These are phyloP conservation scores for Phialophora macrospora DNA, from an alignment of 2,329 filamentous ascomycete species.

Conservation along the genomic window DNA sequence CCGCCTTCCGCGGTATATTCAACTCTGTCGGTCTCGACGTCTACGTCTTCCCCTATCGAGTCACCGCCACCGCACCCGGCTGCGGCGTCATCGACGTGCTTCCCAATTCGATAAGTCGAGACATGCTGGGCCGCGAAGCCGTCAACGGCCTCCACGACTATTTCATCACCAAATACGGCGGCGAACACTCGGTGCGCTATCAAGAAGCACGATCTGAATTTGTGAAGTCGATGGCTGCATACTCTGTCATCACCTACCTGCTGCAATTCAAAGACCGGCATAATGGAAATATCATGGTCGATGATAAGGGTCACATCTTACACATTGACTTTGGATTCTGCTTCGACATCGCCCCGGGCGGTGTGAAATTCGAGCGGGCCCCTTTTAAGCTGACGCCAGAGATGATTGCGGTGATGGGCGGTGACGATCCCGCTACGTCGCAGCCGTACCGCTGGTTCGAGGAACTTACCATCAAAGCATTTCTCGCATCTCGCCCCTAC, in stretches of 20 bases:
- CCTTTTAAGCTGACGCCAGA: slow-evolving; percentile 97
- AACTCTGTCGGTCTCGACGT: slow-evolving; percentile 92
- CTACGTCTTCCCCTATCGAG: slow-evolving; percentile 94
- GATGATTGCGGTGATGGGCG: slow-evolving; percentile 99
- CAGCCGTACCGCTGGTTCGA: slow-evolving; percentile 96
- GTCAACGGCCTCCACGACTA: slow-evolving; percentile 99
- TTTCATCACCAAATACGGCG: slow-evolving; percentile 95
- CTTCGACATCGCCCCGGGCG: slow-evolving; percentile 96
- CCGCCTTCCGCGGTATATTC: slow-evolving; percentile 96
- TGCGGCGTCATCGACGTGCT: slow-evolving; percentile 98
- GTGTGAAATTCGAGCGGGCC: slow-evolving; percentile 95
- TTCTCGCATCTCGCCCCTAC: slow-evolving; percentile 84
- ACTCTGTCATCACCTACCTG: slow-evolving; percentile 94
- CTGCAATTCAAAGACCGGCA: slow-evolving; percentile 99
- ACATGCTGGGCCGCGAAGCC: slow-evolving; percentile 97
- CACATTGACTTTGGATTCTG: slow-evolving; percentile 99
- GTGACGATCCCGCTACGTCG: slow-evolving; percentile 64
- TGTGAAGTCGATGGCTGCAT: slow-evolving; percentile 98
- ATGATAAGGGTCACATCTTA: slow-evolving; percentile 93
- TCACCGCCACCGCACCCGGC: slow-evolving; percentile 94
- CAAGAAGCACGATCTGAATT: slow-evolving; percentile 96
- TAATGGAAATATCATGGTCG: slow-evolving; percentile 99
- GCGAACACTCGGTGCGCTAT: slow-evolving; percentile 91
- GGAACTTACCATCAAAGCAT: slow-evolving; percentile 93
- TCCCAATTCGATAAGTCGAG: slow-evolving; percentile 94